Percentiles rank a stretch among this genome's conserved stretches.
phyloP scores from a whole-genome alignment of 2,329 filamentous ascomycete species.

The Rutstroemia sp. region DNA sequence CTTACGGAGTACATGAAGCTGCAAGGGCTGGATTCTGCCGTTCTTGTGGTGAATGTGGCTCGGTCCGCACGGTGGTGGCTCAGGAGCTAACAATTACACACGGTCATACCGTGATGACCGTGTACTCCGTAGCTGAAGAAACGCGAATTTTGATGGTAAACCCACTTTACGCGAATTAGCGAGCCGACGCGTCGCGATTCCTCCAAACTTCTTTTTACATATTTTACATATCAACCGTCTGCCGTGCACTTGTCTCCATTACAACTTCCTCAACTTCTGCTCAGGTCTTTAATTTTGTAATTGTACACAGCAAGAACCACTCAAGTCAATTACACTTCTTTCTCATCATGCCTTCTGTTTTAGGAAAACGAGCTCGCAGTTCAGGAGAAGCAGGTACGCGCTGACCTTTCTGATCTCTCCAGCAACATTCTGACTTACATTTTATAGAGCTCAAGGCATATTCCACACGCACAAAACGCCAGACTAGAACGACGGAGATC shows the following conservation, averaged over 20 bases:
- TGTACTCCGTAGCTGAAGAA: neutral
- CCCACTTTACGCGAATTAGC: neutral
- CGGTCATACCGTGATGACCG: no score
- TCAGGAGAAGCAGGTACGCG: conserved; percentile 32
- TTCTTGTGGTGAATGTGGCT: neutral
- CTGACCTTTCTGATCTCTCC: conserved; percentile 7
- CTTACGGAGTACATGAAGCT: neutral
- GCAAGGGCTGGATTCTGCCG: neutral
- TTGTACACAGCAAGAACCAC: conserved; percentile 11
- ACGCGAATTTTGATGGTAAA: neutral
- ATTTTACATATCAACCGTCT: neutral
- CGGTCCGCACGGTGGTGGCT: neutral
- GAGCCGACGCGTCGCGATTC: neutral
- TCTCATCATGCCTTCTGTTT: conserved; percentile 31
- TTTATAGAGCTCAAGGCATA: conserved; percentile 18
- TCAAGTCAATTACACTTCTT: neutral
- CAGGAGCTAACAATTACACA: neutral
- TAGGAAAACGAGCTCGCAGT: conserved; percentile 41
- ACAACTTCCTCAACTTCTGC: conserved; percentile 1
- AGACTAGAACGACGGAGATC: conserved; percentile 29
- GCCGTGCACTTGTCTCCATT: neutral
- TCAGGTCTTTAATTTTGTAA: neutral
- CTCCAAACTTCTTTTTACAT: neutral
- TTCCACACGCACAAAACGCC: conserved; percentile 37
- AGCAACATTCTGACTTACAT: conserved; percentile 10